phyloP scores from a whole-genome alignment of 495 filamentous ascomycete species.

The Xylaria venustula region DNA sequence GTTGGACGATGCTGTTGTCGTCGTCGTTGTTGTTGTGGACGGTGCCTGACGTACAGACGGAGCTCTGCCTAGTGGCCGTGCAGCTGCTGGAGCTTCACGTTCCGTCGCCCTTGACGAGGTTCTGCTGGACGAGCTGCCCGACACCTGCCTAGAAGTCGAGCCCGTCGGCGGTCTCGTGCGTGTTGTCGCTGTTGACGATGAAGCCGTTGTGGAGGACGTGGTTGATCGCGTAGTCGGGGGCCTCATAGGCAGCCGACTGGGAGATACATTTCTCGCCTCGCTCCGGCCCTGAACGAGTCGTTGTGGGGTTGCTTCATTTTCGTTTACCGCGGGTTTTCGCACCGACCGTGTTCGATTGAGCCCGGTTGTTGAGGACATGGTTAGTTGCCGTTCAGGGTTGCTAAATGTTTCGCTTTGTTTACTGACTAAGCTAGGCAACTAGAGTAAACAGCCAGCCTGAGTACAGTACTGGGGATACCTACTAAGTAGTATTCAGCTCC shows the following conservation, averaged over 20 bases:
- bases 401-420: constrained; percentile 8
- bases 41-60: constrained; percentile 21
- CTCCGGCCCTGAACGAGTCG: constrained; percentile 6
- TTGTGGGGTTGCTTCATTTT: constrained; percentile 12
- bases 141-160: constrained; percentile 7
- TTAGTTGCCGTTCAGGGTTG: not conserved
- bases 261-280: constrained; percentile 33
- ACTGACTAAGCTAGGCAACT: constrained; percentile 6
- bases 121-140: constrained; percentile 6
- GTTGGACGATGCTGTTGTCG: constrained; percentile 10
- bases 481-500: not conserved
- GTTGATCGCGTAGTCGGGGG: constrained; percentile 28
- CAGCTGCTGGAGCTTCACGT: constrained; percentile 4
- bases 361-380: constrained; percentile 33
- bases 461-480: not conserved
- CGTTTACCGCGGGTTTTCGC: constrained; percentile 33
- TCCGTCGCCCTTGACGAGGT: constrained; percentile 14
- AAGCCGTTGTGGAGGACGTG: not conserved
- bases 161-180: constrained; percentile 10
- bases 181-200: constrained; percentile 20
- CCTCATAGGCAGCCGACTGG: constrained; percentile 49
- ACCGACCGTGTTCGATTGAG: constrained; percentile 45
- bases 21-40: constrained; percentile 22
- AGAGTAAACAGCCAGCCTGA: not conserved
- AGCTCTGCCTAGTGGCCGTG: constrained; percentile 21